Percentiles rank a stretch among this genome's conserved stretches.
phyloP scores from a whole-genome alignment of 331 rosid genomes.

The Malus hybrid region DNA sequence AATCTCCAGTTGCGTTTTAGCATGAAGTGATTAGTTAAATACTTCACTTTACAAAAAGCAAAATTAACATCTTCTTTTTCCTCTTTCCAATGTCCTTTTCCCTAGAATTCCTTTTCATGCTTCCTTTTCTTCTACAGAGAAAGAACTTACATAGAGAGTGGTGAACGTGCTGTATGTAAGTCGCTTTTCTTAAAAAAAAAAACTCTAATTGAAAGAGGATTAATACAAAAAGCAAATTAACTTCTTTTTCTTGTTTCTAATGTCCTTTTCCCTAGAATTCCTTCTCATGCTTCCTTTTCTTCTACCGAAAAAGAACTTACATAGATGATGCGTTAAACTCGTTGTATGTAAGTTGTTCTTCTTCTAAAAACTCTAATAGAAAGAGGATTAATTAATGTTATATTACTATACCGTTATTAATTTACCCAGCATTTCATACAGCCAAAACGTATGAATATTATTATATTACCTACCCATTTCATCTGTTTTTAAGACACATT shows the following conservation, averaged over 20 bases:
- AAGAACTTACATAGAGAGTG: background rate
- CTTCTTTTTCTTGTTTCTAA: background rate
- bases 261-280: background rate
- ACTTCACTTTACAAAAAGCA: background rate
- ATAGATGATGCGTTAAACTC: too few relatives aligned
- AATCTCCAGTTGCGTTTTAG: background rate
- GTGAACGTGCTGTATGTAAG: background rate
- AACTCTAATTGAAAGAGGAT: background rate
- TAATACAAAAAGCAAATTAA: background rate
- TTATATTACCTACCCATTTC: background rate
- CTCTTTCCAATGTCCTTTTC: background rate
- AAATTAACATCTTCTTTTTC: background rate
- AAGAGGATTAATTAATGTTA: background rate
- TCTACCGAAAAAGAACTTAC: background rate
- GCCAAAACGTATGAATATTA: background rate
- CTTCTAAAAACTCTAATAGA: too few relatives aligned
- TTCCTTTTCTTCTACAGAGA: background rate
- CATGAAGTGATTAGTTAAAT: background rate
- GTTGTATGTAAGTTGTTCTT: accelerated
- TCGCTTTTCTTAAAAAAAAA: background rate
- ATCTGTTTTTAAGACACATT: background rate
- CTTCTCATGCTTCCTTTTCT: background rate
- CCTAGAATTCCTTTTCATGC: background rate
- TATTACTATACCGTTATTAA: too few relatives aligned
- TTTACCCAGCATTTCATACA: background rate